phyloP scores from a whole-genome alignment of 331 rosid genomes.

The Cydonia oblonga region DNA sequence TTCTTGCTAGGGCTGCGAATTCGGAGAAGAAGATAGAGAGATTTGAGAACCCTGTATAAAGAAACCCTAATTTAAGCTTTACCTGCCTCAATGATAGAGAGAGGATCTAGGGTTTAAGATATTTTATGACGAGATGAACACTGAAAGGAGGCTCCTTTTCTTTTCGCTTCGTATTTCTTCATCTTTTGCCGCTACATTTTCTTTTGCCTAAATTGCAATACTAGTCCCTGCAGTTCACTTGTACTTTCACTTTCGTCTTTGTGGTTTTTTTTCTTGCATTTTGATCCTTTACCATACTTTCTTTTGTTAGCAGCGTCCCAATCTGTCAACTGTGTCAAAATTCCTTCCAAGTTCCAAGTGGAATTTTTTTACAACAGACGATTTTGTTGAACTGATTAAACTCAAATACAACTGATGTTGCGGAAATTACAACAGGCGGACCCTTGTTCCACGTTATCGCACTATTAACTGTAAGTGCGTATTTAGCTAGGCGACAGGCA shows the following conservation, averaged over 20 bases:
- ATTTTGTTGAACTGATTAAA: no score
- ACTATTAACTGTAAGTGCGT: no score
- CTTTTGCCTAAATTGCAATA: not conserved
- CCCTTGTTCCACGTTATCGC: no score
- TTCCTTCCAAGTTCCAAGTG: no score
- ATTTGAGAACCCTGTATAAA: slow-evolving; percentile 37
- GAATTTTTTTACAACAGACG: no score
- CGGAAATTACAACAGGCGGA: no score
- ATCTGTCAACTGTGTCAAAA: no score
- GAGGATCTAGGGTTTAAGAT: not conserved
- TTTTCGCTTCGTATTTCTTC: not conserved
- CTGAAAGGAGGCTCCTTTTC: not conserved
- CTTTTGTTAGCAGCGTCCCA: not conserved
- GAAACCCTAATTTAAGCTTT: no score
- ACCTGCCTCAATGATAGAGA: not conserved
- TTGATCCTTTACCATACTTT: not conserved
- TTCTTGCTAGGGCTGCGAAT: not conserved
- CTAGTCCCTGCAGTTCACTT: not conserved
- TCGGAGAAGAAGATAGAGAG: slow-evolving; percentile 22
- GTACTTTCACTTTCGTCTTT: not conserved
- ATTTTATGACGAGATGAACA: not conserved
- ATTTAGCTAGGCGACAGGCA: no score
- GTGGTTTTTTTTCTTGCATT: not conserved
- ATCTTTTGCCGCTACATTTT: not conserved
- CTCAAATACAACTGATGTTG: no score